Conservation (phyloP, 2,329 filamentous ascomycete species). For the Aspergillus felis region DNA sequence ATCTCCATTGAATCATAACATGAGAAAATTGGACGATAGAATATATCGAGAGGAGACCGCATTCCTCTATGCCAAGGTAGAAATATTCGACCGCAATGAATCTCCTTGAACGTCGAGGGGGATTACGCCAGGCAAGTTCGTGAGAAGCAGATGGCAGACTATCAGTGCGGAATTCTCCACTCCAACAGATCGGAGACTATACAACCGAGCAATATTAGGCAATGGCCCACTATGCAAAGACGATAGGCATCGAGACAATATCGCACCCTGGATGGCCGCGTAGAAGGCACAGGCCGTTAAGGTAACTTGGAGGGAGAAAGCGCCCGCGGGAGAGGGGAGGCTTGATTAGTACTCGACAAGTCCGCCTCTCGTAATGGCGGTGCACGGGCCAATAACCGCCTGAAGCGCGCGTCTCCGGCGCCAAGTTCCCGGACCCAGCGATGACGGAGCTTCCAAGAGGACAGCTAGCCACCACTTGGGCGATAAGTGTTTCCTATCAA, state of each 20-base stretch:
- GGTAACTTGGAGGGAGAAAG: conserved; percentile 13
- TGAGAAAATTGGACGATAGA: conserved; percentile 25
- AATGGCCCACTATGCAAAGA: conserved; percentile 9
- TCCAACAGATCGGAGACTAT: conserved; percentile 6
- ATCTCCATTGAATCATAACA: conserved; percentile 39
- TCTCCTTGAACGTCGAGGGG: not conserved
- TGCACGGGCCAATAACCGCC: conserved; percentile 11
- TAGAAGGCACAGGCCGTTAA: conserved; percentile 12
- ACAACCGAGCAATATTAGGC: conserved; percentile 7
- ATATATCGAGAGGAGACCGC: conserved; percentile 28
- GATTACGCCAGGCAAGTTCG: conserved; percentile 2
- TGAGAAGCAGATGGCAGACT: not conserved
- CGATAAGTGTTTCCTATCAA: not conserved
- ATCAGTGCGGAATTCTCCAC: not conserved
- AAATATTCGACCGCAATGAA: conserved; percentile 9
- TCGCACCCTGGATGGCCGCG: conserved; percentile 15
- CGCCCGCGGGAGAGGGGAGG: conserved; percentile 17
- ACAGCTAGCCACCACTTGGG: conserved; percentile 8
- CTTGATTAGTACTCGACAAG: conserved; percentile 7
- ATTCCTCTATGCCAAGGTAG: conserved; percentile 32
- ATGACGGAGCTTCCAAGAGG: conserved; percentile 20
- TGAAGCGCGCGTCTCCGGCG: conserved; percentile 19
- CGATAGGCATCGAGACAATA: conserved; percentile 6
- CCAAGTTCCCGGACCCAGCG: conserved; percentile 8
- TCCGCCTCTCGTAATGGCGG: conserved; percentile 1